Conservation (phyloP, 148 eudicot genomes). For the Rhododendron ovatum region DNA sequence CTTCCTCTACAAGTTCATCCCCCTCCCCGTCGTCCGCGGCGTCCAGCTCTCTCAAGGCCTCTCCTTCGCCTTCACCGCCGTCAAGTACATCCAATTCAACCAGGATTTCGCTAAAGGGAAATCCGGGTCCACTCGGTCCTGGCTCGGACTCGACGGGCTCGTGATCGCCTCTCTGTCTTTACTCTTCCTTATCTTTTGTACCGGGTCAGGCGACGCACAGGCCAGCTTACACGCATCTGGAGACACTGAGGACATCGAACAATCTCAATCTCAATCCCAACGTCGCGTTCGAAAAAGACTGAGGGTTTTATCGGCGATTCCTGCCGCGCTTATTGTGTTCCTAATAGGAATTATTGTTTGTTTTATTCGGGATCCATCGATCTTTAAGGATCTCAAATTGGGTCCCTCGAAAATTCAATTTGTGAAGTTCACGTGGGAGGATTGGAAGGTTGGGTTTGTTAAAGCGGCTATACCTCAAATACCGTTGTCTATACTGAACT, state of each 20-base stretch:
- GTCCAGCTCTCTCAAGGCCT: slow-evolving; percentile 65
- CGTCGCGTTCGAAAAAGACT: slow-evolving; percentile 19
- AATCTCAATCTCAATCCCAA: background rate
- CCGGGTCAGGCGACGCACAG: slow-evolving; percentile 32
- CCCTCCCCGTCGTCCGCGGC: slow-evolving; percentile 58
- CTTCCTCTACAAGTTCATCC: slow-evolving; percentile 35
- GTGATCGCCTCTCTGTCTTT: slow-evolving; percentile 27
- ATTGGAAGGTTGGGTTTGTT: slow-evolving; percentile 43
- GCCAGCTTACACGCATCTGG: background rate
- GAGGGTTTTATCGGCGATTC: slow-evolving; percentile 30
- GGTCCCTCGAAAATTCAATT: slow-evolving; percentile 43
- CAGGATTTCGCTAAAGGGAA: slow-evolving; percentile 38
- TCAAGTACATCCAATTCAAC: slow-evolving; percentile 53
- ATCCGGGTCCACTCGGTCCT: slow-evolving; percentile 34
- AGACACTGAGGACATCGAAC: background rate
- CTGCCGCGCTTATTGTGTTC: slow-evolving; percentile 42
- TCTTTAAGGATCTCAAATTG: slow-evolving; percentile 22
- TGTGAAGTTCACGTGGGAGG: slow-evolving; percentile 42
- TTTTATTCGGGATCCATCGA: slow-evolving; percentile 49
- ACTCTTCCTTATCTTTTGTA: slow-evolving; percentile 31
- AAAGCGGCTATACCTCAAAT: slow-evolving; percentile 53
- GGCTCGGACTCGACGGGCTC: slow-evolving; percentile 53
- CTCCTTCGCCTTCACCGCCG: slow-evolving; percentile 50
- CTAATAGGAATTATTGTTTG: slow-evolving; percentile 33
- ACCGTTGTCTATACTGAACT: slow-evolving; percentile 43